phyloP scores from a whole-genome alignment of 2,329 filamentous ascomycete species.

The Juglanconis juglandina region DNA sequence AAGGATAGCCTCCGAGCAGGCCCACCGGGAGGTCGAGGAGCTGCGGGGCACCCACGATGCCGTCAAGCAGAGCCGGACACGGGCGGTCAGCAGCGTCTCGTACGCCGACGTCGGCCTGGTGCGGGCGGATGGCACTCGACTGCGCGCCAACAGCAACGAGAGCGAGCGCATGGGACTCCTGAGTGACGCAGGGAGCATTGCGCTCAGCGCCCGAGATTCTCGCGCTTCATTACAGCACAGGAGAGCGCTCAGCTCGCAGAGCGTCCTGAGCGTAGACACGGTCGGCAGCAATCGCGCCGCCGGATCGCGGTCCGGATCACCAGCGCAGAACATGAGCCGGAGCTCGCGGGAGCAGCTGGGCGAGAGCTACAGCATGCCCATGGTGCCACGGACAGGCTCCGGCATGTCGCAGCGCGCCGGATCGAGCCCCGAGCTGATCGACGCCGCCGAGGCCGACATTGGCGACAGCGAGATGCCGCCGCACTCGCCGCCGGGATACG shows the following conservation, averaged over 20 bases:
- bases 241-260: conserved; percentile 50
- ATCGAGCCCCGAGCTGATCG: conserved; percentile 51
- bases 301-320: conserved; percentile 20
- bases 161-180: conserved; percentile 70
- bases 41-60: conserved; percentile 54
- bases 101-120: conserved; percentile 76
- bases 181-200: conserved; percentile 67
- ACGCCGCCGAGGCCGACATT: conserved; percentile 42
- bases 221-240: conserved; percentile 30
- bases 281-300: conserved; percentile 24
- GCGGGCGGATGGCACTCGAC: conserved; percentile 70
- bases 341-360: conserved; percentile 34
- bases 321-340: conserved; percentile 23
- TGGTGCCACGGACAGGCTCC: conserved; percentile 20
- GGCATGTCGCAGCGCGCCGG: conserved; percentile 37
- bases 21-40: conserved; percentile 57
- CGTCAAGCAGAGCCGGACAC: conserved; percentile 57
- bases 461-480: conserved; percentile 44
- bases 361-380: conserved; percentile 25
- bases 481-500: conserved; percentile 50
- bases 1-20: conserved; percentile 41
- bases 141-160: conserved; percentile 70
- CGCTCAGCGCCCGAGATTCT: conserved; percentile 23
- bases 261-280: conserved; percentile 50
- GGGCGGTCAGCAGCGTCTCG: conserved; percentile 69